phyloP scores from a whole-genome alignment of 164 flowering plant genomes.

The Kingdonia uniflora region DNA sequence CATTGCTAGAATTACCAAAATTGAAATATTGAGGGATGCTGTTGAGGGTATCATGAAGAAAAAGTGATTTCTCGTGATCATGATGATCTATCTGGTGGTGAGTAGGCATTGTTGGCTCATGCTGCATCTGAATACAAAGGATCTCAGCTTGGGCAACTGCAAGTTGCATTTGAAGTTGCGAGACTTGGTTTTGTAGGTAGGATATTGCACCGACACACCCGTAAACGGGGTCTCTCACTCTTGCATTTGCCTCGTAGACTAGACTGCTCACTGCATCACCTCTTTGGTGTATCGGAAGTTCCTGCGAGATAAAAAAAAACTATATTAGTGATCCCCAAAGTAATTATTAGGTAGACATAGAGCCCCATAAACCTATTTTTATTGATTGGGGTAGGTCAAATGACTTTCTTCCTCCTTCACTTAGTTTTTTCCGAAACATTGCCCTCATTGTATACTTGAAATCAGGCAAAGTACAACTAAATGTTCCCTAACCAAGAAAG shows the following conservation, averaged over 20 bases:
- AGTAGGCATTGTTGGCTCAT: constrained; percentile 26
- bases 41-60: constrained; percentile 19
- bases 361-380: too few relatives aligned
- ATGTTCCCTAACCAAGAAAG: too few relatives aligned
- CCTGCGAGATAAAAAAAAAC: constrained; percentile 21
- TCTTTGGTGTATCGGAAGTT: constrained; percentile 49
- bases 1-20: constrained; percentile 50
- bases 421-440: too few relatives aligned
- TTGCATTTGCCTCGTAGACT: constrained; percentile 61
- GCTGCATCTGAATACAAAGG: constrained; percentile 74
- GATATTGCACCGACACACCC: constrained; percentile 85
- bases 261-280: constrained; percentile 63
- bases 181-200: constrained; percentile 55
- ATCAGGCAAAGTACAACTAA: too few relatives aligned
- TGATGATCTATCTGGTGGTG: constrained; percentile 7
- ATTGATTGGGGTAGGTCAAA: too few relatives aligned
- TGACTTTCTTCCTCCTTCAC: too few relatives aligned
- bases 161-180: constrained; percentile 68
- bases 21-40: constrained; percentile 34
- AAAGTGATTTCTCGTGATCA: constrained; percentile 17
- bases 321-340: too few relatives aligned
- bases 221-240: constrained; percentile 60
- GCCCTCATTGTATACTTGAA: too few relatives aligned
- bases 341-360: too few relatives aligned
- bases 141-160: constrained; percentile 77